Conservation (phyloP, 306 rosid species). For the Quercus suber region DNA sequence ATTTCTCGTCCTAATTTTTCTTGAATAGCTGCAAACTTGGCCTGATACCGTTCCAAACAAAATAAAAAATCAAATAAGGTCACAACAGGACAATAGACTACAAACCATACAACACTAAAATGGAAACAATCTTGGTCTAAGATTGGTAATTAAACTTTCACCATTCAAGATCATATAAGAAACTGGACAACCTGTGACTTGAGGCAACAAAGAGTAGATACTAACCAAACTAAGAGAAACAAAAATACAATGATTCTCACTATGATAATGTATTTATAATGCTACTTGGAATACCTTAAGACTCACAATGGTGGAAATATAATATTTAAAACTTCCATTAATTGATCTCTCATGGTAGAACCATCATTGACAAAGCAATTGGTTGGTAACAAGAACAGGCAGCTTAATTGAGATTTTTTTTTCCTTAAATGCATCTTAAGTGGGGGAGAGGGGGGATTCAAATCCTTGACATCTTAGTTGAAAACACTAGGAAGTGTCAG, state of each 20-base stretch:
- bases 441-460: too few species aligned
- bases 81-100: constrained; percentile 7
- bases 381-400: background rate
- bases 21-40: constrained; percentile 45
- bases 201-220: background rate
- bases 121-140: background rate
- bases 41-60: constrained; percentile 38
- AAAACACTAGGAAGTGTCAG: background rate
- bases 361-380: background rate
- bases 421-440: too few species aligned
- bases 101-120: constrained; percentile 7
- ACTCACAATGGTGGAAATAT: background rate
- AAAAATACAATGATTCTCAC: background rate
- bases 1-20: constrained; percentile 75
- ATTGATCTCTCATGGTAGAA: background rate
- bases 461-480: too few species aligned
- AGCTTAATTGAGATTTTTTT: background rate
- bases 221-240: background rate
- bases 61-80: background rate
- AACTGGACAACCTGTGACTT: background rate
- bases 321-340: background rate
- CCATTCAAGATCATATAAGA: background rate
- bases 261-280: too few species aligned
- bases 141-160: background rate
- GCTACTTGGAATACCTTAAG: too few species aligned